Percentiles rank a stretch among this genome's conserved stretches.
These are phyloP conservation scores for Iris pallida DNA, from an alignment of 116 monocot genomes.

Conservation along the genomic window DNA sequence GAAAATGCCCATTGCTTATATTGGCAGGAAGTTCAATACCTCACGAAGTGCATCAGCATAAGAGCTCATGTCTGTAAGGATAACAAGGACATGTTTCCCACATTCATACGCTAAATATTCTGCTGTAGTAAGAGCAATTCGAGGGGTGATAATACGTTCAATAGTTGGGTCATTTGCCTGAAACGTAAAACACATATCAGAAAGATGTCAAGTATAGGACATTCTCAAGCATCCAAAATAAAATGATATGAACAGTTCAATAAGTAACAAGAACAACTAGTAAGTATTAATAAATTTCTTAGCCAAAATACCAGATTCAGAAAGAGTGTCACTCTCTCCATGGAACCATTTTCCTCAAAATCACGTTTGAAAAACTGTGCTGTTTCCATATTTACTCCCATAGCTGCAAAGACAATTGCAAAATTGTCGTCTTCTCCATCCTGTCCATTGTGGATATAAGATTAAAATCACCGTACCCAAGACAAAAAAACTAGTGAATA, in stretches of 20 bases:
- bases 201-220: not conserved
- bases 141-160: conserved; percentile 96
- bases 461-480: not conserved
- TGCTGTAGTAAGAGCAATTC: conserved; percentile 97
- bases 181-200: conserved; percentile 1
- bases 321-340: conserved; percentile 99
- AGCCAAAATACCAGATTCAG: conserved; percentile 77
- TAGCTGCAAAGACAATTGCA: conserved; percentile 99
- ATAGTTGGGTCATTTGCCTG: conserved; percentile 99
- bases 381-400: conserved; percentile 99
- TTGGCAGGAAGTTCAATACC: conserved; percentile 33
- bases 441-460: conserved; percentile 23
- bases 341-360: conserved; percentile 99
- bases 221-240: not conserved
- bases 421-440: conserved; percentile 93
- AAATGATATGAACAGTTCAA: not conserved
- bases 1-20: not conserved
- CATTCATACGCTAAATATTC: conserved; percentile 99
- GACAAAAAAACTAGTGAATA: conserved; percentile 3
- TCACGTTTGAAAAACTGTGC: conserved; percentile 99
- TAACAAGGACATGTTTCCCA: conserved; percentile 99
- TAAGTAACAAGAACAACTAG: conserved; percentile 2
- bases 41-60: conserved; percentile 99
- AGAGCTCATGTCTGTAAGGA: conserved; percentile 99
- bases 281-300: not conserved